Evolutionary conservation across 2,329 filamentous ascomycete genomes (phyloP).

Genomic region (Beauveria scarabaeidicola): DNA sequence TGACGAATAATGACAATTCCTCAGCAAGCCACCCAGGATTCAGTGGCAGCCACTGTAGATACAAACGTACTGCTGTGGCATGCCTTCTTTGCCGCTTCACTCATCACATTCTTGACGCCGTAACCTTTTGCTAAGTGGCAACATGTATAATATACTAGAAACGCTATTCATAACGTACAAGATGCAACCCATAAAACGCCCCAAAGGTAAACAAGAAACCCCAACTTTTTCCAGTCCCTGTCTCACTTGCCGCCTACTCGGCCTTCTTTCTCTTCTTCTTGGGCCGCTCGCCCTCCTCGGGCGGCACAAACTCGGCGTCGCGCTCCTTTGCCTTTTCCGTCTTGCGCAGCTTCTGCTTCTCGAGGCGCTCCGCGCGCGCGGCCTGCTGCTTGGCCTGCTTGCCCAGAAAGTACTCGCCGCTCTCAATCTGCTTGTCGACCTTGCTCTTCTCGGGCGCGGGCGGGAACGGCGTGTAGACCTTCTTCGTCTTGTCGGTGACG

Average conservation of each 20-base stretch:
- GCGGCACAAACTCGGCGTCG: constrained; percentile 78
- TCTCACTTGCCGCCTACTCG: constrained; percentile 18
- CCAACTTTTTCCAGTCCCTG: background rate
- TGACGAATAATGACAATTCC: no score
- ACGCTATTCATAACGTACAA: constrained; percentile 9
- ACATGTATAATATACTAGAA: background rate
- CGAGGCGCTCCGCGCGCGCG: constrained; percentile 68
- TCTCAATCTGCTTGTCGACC: constrained; percentile 95
- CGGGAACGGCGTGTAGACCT: constrained; percentile 93
- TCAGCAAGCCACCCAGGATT: no score
- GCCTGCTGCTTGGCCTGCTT: constrained; percentile 88
- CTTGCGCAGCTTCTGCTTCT: constrained; percentile 80
- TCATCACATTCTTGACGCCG: background rate
- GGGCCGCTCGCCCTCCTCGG: constrained; percentile 62
- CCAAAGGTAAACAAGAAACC: background rate
- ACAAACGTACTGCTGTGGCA: no score
- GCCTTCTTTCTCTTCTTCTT: constrained; percentile 54
- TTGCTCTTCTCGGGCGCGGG: constrained; percentile 98
- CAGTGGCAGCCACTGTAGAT: no score
- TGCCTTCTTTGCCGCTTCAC: no score
- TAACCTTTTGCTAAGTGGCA: background rate
- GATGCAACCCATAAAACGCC: constrained; percentile 4
- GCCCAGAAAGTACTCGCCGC: constrained; percentile 89
- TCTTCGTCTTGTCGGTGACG: constrained; percentile 88
- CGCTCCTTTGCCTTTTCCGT: constrained; percentile 80